Evolutionary conservation across 176 grass and related monocot genomes (phyloP).

Genomic region (Puya raimondii): DNA sequence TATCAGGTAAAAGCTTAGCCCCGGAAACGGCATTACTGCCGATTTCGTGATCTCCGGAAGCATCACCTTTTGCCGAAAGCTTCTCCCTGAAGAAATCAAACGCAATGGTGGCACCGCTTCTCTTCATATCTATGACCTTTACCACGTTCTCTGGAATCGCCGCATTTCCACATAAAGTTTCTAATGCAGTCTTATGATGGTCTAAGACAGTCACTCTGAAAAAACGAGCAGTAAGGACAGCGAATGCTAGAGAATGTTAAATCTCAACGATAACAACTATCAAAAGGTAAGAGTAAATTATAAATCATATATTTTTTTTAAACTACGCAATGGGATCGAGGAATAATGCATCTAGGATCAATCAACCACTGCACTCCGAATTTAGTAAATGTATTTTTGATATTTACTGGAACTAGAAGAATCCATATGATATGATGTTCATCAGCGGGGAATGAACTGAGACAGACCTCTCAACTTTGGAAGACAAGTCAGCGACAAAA

Average conservation of each 20-base stretch:
- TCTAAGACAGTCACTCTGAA: slow-evolving; percentile 79
- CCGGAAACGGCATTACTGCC: slow-evolving; percentile 6
- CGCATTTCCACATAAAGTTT: slow-evolving; percentile 42
- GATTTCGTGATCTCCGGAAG: slow-evolving; percentile 14
- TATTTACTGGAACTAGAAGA: background rate
- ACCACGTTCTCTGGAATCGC: slow-evolving; percentile 57
- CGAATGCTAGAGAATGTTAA: too few species aligned
- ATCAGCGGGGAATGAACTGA: background rate
- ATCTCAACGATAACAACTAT: too few species aligned
- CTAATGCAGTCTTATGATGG: slow-evolving; percentile 88
- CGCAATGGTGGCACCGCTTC: slow-evolving; percentile 84
- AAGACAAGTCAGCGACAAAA: slow-evolving; percentile 65
- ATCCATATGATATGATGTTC: background rate
- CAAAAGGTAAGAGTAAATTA: too few species aligned
- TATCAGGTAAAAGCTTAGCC: slow-evolving; percentile 38
- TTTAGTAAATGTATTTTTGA: background rate
- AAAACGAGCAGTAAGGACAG: background rate
- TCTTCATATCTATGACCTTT: slow-evolving; percentile 87
- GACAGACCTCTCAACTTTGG: slow-evolving; percentile 62
- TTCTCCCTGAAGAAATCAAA: slow-evolving; percentile 84
- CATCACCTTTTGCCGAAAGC: slow-evolving; percentile 25
- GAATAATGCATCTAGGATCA: too few species aligned
- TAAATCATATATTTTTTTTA: too few species aligned
- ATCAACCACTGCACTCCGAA: too few species aligned
- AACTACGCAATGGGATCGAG: too few species aligned